Evolutionary conservation across 176 grass and related monocot genomes (phyloP), one percentile per base, ranked within the genome.

Genomic region (Dactylis glomerata): DNA sequence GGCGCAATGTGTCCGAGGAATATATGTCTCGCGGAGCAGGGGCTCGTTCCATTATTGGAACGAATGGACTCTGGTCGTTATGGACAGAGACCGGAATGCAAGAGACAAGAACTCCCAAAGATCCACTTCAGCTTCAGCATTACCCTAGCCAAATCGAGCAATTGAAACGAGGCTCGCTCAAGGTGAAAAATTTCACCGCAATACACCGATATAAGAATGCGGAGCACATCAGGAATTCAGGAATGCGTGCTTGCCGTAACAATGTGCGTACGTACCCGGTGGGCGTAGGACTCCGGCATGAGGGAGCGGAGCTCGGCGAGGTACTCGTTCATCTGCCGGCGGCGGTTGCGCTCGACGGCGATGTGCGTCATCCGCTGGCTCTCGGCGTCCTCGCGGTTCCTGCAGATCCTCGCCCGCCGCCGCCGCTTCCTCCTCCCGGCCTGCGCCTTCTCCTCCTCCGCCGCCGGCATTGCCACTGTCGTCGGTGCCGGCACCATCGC

Each of bases 341-440:
- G 97, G 54, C 97, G 97, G 84, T 99, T 99, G 83, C 97, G 92
- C 91, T 99, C 97, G n/a, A 94, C 90, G 44, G 97, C 97, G 86
- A 99, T 99, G 93, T 99, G 97, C 10, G 79, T 92, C 84, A 92
- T 91, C 86, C 93, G 87, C 87, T 99, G 93, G 86, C 64, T 92
- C 90, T 99, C 96, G 22, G 89, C 88, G 59, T 96, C 93, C 84
- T 82, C 96, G 23, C 79, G 84, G 80, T 80, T 96, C 93, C 86
- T 96, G 67, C 84, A 62, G 81, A 50, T 91, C 76, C 77, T 89
- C 16, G 79, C 47, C 63, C 91, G 76, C 77, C 90, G 84, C 73
- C 88, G 86, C 84, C 91, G 73, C 91, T 96, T 96, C 86, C 88
- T 88, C 86, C 96, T 91, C 46, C 84, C 87, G 6, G 61, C 28